Evolutionary conservation across 1,284 basidiomycete genomes (phyloP).

Genomic region (Microbotryum silenes-acaulis): DNA sequence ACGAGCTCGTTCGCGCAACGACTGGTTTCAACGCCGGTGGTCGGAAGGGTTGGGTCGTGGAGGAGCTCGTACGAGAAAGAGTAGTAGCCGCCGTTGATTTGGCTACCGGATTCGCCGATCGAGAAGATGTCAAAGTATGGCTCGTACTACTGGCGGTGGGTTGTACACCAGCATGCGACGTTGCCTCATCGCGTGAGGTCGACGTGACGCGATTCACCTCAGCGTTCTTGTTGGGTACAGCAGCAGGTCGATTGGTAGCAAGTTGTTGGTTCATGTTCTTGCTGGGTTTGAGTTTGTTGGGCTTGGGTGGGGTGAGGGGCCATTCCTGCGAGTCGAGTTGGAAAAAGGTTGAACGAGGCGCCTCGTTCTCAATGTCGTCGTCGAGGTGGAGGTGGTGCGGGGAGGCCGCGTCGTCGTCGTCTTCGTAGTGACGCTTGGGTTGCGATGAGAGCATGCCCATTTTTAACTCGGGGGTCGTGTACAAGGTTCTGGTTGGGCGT

Average conservation of each 20-base stretch:
- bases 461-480: too few species aligned
- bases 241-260: neutral
- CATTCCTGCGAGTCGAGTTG: constrained; percentile 18
- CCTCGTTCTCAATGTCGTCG: constrained; percentile 11
- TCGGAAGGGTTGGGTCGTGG: neutral
- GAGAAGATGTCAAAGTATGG: too few species aligned
- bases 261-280: neutral
- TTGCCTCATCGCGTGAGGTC: neutral
- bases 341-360: constrained; percentile 11
- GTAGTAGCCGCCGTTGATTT: too few species aligned
- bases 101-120: too few species aligned
- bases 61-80: too few species aligned
- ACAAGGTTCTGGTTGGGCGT: too few species aligned
- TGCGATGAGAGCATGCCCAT: constrained; percentile 23
- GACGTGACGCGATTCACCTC: neutral
- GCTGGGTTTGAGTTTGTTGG: neutral
- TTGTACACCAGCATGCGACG: neutral
- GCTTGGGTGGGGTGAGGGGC: constrained; percentile 22
- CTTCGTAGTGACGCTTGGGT: constrained; percentile 24
- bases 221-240: neutral
- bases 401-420: constrained; percentile 4
- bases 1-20: neutral
- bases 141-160: neutral
- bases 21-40: neutral
- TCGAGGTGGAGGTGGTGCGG: too few species aligned